These are phyloP conservation scores for Flaveria robusta DNA, from an alignment of 129 eudicot genomes.

Conservation along the genomic window DNA sequence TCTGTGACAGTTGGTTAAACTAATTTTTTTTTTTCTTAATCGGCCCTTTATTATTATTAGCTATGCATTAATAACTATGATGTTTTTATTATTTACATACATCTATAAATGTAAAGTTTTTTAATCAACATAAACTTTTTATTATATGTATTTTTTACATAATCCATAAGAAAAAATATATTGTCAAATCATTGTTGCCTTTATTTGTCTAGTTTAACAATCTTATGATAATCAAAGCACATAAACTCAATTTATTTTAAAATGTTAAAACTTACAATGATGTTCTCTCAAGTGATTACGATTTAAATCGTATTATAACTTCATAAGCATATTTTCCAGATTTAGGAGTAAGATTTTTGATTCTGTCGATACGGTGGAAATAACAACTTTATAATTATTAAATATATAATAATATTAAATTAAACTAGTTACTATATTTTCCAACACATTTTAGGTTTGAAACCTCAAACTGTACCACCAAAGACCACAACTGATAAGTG, in stretches of 20 bases:
- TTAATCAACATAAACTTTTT: not conserved
- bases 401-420: not conserved
- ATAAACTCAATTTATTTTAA: no score
- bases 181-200: not conserved
- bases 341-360: no score
- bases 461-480: constrained; percentile 15
- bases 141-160: not conserved
- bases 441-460: constrained; percentile 1
- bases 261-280: no score
- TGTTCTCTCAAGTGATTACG: no score
- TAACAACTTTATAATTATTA: not conserved
- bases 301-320: no score
- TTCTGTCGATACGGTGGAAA: no score
- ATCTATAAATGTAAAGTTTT: not conserved
- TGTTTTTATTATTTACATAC: not conserved
- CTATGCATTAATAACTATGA: not conserved
- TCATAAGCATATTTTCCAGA: no score
- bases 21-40: no score
- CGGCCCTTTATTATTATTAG: no score
- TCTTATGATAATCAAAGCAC: not conserved
- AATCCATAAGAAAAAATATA: not conserved
- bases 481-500: constrained; percentile 34
- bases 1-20: no score
- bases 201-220: not conserved
- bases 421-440: not conserved